phyloP scores from a whole-genome alignment of 2,329 filamentous ascomycete genomes.

The Colletotrichum sp. region DNA sequence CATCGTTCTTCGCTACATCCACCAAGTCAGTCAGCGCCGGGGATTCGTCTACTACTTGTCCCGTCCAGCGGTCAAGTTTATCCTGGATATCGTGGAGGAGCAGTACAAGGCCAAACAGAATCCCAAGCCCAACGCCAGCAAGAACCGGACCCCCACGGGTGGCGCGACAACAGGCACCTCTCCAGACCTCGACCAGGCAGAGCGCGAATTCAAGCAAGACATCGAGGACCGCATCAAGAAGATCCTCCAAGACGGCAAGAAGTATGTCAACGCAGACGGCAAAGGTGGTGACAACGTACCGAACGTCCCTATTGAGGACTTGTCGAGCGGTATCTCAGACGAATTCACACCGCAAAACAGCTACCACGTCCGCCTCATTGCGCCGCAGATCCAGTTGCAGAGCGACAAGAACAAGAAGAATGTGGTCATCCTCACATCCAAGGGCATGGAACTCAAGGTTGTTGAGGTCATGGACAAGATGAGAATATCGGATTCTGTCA shows the following conservation, averaged over 20 bases:
- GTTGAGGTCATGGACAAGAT: constrained; percentile 97
- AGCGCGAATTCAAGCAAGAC: constrained; percentile 65
- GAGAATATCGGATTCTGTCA: constrained; percentile 89
- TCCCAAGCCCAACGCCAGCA: constrained; percentile 27
- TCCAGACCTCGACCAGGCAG: constrained; percentile 45
- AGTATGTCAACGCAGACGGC: constrained; percentile 78
- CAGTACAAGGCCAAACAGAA: constrained; percentile 74
- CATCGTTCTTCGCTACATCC: constrained; percentile 95
- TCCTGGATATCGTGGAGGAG: constrained; percentile 95
- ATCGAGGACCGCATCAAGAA: constrained; percentile 87
- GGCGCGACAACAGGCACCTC: constrained; percentile 25
- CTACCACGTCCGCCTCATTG: constrained; percentile 93
- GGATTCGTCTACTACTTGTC: constrained; percentile 99
- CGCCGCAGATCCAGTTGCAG: constrained; percentile 96
- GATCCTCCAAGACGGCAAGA: constrained; percentile 82
- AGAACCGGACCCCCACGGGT: constrained; percentile 27
- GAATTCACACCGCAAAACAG: constrained; percentile 92
- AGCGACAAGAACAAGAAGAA: constrained; percentile 98
- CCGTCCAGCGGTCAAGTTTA: constrained; percentile 94
- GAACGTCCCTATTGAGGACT: constrained; percentile 61
- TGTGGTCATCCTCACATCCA: constrained; percentile 94
- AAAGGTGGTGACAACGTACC: constrained; percentile 27
- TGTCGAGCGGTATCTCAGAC: constrained; percentile 78
- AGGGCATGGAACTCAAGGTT: constrained; percentile 97
- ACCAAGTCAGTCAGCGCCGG: constrained; percentile 93